Evolutionary conservation across 371 early-diverging fungal species (phyloP), one percentile per base, ranked within the genome.

Genomic region (Spiromyces aspiralis): DNA sequence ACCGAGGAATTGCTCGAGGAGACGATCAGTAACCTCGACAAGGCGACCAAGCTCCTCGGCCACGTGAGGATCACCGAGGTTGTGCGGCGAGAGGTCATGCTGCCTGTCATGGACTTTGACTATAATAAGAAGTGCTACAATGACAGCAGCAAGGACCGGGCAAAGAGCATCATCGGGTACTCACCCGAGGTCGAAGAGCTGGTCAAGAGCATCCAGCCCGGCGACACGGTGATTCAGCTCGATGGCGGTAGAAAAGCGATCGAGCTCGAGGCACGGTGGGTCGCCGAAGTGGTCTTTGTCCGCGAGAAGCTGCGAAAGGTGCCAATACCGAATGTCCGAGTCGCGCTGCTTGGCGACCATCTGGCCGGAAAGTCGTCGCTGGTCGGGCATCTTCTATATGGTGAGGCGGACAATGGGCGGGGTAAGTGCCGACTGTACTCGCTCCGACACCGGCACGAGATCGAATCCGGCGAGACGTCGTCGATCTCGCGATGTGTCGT

Each of bases 361-460:
- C 83, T 84, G 49, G 83, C 83, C 25, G 93, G 81, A 49, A 87
- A 93, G 62, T 90, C 90, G 0, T 87, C 93, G 2, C 57, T 91
- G 21, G 65, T 94, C 13, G 88, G 90, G 1, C 80, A 80, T 51
- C 60, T 94, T 10, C 76, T 84, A 2, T 80, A 92, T 61, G 81
- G 83, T 23, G 80, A 83, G 23, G 69, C 74, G 4, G 95, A 94
- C 57, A 90, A 91, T 57, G 93, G 93, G 6, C 74, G 80, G 25
- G 95, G 95, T 3, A 77, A 80, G 50, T 80, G 90, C n/a, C 62
- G 93, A 2, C 64, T 90, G 20, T 85, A 81, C 60, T 62, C 90
- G 35, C 75, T 91, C 49, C 79, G 88, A 26, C 93, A 94, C 67
- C 78, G 81, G 43, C 95, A 94, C 61, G 95, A 94, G 56, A 77